Percentiles rank a stretch among this genome's conserved stretches.
These are phyloP conservation scores for Eucalyptus pauciflora DNA, from an alignment of 345 rosid species.

Conservation along the genomic window DNA sequence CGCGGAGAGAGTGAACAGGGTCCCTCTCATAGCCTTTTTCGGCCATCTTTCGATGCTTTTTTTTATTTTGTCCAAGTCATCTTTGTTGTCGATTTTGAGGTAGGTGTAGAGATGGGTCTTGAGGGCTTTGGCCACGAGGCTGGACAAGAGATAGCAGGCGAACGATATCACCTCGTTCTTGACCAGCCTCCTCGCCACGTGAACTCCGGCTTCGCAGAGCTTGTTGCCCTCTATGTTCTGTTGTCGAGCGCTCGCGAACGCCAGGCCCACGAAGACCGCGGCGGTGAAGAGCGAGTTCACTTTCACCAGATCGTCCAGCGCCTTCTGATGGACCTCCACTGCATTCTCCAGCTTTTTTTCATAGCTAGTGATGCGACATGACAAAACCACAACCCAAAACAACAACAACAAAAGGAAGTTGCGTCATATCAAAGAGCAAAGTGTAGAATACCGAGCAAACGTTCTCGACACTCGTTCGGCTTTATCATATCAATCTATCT, in stretches of 20 bases:
- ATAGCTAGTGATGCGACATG: neutral
- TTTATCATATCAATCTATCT: neutral
- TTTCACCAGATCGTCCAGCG: slow-evolving; percentile 21
- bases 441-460: neutral
- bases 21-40: neutral
- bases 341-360: neutral
- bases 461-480: neutral
- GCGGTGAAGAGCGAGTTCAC: slow-evolving; percentile 26
- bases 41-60: neutral
- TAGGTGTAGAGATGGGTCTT: slow-evolving; percentile 5
- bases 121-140: slow-evolving; percentile 22
- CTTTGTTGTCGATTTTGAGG: too few relatives aligned
- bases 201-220: neutral
- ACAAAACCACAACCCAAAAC: neutral
- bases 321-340: neutral
- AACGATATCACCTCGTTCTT: slow-evolving; percentile 21
- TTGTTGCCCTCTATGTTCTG: slow-evolving; percentile 5
- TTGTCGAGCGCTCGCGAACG: neutral
- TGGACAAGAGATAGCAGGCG: slow-evolving; percentile 17
- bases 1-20: neutral
- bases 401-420: too few relatives aligned
- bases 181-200: neutral
- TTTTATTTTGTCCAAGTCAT: too few relatives aligned
- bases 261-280: slow-evolving; percentile 26
- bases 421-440: neutral